Percentiles rank a stretch among this genome's conserved stretches.
These are phyloP conservation scores for Entophlyctis luteolus DNA, from an alignment of 192 early-diverging fungal genomes.

Conservation along the genomic window DNA sequence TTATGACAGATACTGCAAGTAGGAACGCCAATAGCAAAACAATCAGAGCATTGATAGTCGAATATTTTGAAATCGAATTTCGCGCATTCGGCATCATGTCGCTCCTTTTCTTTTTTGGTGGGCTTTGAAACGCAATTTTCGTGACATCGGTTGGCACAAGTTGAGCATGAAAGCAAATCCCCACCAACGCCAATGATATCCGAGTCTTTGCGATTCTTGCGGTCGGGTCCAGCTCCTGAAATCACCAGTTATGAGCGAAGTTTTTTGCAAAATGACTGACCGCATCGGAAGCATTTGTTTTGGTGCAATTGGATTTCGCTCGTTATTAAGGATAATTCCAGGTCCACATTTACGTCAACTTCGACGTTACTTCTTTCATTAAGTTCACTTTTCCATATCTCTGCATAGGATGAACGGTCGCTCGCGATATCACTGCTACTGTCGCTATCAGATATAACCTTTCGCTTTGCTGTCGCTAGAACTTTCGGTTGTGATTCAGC, in stretches of 20 bases:
- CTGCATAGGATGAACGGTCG: too few relatives aligned
- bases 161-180: constrained; percentile 14
- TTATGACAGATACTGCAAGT: constrained; percentile 5
- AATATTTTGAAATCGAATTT: not conserved
- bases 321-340: not conserved
- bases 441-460: not conserved
- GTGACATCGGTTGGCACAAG: constrained; percentile 19
- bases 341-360: not conserved
- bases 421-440: not conserved
- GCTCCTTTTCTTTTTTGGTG: not conserved
- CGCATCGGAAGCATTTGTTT: constrained; percentile 8
- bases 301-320: not conserved
- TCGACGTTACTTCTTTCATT: not conserved
- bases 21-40: not conserved
- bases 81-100: not conserved
- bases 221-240: not conserved
- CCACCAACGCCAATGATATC: constrained; percentile 20
- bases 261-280: not conserved
- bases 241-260: not conserved
- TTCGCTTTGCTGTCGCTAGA: not conserved
- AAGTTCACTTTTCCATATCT: not conserved
- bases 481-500: not conserved
- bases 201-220: not conserved
- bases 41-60: constrained; percentile 21
- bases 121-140: constrained; percentile 10